Conservation (phyloP, 2,329 filamentous ascomycete genomes). For the Trichoderma koningiopsis region DNA sequence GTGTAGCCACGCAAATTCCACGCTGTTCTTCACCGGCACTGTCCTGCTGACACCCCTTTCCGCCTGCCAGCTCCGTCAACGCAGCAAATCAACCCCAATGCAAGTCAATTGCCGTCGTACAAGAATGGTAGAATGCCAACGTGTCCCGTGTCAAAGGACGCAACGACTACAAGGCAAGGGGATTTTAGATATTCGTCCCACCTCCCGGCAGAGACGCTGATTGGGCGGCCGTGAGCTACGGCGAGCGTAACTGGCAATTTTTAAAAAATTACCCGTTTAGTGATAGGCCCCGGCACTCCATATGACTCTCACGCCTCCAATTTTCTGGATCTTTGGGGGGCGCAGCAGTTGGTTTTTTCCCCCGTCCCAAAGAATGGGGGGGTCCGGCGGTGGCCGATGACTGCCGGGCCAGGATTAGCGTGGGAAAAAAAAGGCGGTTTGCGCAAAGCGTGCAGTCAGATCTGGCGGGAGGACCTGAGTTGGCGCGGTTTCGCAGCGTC, state of each 20-base stretch:
- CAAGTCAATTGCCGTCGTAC: background rate
- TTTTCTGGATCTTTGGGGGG: background rate
- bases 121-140: background rate
- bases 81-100: background rate
- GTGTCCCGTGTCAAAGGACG: background rate
- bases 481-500: background rate
- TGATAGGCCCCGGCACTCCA: conserved; percentile 3
- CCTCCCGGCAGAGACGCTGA: background rate
- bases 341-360: background rate
- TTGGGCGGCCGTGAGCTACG: conserved; percentile 3
- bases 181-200: background rate
- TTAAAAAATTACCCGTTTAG: conserved; percentile 13
- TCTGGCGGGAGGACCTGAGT: conserved; percentile 6
- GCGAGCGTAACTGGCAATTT: conserved; percentile 24
- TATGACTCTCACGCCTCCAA: conserved; percentile 17
- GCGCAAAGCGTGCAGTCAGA: conserved; percentile 1
- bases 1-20: background rate
- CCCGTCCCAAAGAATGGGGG: background rate
- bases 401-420: conserved; percentile 15
- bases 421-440: background rate
- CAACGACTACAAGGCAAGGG: background rate
- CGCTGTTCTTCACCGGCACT: background rate
- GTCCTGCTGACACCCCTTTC: conserved; percentile 18
- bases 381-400: conserved; percentile 25
- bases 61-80: background rate